These are phyloP conservation scores for Hypoxylon sp. DNA, from an alignment of 2,329 filamentous ascomycete genomes.

Conservation along the genomic window DNA sequence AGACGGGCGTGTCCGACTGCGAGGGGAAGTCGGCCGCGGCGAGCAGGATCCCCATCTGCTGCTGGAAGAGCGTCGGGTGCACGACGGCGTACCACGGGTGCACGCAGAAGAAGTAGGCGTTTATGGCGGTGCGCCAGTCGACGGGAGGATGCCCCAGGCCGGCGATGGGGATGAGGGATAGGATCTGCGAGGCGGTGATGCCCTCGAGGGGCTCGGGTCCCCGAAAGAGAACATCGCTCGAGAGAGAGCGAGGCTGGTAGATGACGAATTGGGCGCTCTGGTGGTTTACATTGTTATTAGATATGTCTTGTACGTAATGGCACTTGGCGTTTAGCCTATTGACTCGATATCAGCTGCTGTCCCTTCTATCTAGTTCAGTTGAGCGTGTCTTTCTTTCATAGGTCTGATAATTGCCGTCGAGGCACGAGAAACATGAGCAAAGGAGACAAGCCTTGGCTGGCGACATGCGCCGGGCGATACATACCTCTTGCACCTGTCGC, in stretches of 20 bases:
- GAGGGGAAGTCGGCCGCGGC: conserved; percentile 31
- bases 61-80: conserved; percentile 50
- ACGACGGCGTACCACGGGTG: conserved; percentile 54
- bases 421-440: background rate
- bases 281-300: conserved; percentile 37
- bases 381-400: background rate
- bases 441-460: background rate
- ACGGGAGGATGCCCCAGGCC: conserved; percentile 36
- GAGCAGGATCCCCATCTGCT: conserved; percentile 41
- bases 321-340: conserved; percentile 46
- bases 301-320: conserved; percentile 44
- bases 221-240: conserved; percentile 41
- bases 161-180: conserved; percentile 48
- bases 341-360: conserved; percentile 25
- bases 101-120: conserved; percentile 51
- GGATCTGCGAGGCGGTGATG: conserved; percentile 49
- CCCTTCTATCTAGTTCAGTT: background rate
- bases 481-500: conserved; percentile 46
- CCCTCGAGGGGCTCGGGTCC: conserved; percentile 45
- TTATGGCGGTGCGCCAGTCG: conserved; percentile 50
- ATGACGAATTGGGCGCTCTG: conserved; percentile 42
- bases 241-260: conserved; percentile 42
- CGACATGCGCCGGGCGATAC: background rate
- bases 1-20: conserved; percentile 30
- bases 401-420: background rate